A percentile compares a stretch with the other conserved stretches of the same genome.
Conservation (phyloP, 129 eudicot species). For the Solidago caesia region DNA sequence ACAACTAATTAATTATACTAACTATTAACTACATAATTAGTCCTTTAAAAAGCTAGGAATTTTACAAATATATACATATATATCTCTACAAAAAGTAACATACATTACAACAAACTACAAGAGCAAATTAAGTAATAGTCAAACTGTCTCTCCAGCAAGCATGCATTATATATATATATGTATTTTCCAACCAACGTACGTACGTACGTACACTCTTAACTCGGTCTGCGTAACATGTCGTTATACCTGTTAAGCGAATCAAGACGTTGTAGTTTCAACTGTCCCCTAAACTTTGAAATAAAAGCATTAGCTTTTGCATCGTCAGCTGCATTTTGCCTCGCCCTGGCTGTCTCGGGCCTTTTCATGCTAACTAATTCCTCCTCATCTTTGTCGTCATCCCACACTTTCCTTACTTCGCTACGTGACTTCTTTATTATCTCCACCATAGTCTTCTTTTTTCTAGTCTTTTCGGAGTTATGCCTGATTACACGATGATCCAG, state of each 20-base stretch:
- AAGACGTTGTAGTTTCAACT: slow-evolving; percentile 56
- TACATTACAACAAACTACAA: no score
- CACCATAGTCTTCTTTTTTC: neutral
- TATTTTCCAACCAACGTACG: no score
- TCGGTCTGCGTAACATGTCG: slow-evolving; percentile 41
- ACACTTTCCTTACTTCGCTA: slow-evolving; percentile 24
- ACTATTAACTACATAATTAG: no score
- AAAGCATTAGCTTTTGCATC: slow-evolving; percentile 57
- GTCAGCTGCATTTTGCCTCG: slow-evolving; percentile 22
- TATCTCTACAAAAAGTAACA: no score
- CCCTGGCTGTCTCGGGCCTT: slow-evolving; percentile 37
- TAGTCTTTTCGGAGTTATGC: no score
- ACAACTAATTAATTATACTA: no score
- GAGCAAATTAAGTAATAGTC: no score
- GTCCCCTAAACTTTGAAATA: slow-evolving; percentile 52
- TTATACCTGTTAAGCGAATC: slow-evolving; percentile 48
- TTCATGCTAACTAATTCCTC: neutral
- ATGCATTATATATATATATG: no score
- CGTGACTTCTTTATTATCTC: slow-evolving; percentile 30
- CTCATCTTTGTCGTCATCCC: slow-evolving; percentile 22
- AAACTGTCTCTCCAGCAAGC: no score
- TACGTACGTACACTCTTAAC: neutral
- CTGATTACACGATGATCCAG: no score
- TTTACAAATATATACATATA: no score
- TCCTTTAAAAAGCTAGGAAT: no score